These are phyloP conservation scores for Tuctoria greenei DNA, from an alignment of 176 grass and related monocot genomes.

Conservation along the genomic window DNA sequence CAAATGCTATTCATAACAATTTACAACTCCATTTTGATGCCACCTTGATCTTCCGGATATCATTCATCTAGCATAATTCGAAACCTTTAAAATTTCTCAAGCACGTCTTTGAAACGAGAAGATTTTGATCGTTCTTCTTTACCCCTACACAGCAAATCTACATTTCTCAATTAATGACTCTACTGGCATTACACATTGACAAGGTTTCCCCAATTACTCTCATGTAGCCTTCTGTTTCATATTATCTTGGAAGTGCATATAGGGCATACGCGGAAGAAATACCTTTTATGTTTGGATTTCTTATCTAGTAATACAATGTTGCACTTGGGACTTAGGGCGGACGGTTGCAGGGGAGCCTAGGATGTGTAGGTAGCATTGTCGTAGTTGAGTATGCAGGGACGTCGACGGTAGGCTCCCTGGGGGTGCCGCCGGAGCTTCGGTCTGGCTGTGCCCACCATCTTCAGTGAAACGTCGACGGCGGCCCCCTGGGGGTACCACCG, in stretches of 20 bases:
- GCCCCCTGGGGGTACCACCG: too few species aligned
- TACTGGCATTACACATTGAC: background rate
- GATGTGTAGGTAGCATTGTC: too few species aligned
- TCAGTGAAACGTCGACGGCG: too few species aligned
- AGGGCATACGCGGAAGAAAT: background rate
- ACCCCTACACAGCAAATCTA: background rate
- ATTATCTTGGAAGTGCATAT: background rate
- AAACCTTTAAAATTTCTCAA: background rate
- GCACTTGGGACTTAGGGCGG: too few species aligned
- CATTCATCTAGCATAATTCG: background rate
- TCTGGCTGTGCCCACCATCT: too few species aligned
- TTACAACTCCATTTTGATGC: background rate
- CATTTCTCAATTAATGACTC: background rate
- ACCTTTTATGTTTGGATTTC: background rate
- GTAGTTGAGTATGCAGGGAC: too few species aligned
- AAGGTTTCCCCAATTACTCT: background rate
- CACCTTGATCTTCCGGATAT: conserved; percentile 18
- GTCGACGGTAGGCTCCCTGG: too few species aligned
- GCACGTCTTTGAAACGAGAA: background rate
- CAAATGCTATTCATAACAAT: too few species aligned
- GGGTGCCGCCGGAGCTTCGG: too few species aligned
- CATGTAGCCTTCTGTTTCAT: background rate
- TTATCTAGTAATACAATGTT: background rate
- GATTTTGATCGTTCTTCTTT: background rate
- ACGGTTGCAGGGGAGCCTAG: too few species aligned